phyloP scores from a whole-genome alignment of 176 grass and related monocot species.

The Leersia perrieri region DNA sequence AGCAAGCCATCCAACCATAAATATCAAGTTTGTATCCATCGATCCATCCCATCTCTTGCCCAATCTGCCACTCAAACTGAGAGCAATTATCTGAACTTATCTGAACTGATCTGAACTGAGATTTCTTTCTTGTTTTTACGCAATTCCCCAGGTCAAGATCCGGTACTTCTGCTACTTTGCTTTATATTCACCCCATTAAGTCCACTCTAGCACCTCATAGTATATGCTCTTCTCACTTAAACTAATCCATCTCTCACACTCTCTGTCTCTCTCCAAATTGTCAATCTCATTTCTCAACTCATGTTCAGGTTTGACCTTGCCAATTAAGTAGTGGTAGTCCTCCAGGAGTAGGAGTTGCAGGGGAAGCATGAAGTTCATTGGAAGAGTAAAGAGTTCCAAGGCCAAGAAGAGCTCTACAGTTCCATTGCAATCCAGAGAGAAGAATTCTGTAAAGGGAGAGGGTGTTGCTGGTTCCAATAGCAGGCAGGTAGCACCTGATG shows the following conservation, averaged over 20 bases:
- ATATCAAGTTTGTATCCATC: not conserved
- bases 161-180: slow-evolving; percentile 19
- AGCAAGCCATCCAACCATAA: not conserved
- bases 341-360: not conserved
- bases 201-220: slow-evolving; percentile 8
- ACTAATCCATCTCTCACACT: not conserved
- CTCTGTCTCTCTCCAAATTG: not conserved
- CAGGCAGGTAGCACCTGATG: slow-evolving; percentile 27
- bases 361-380: slow-evolving; percentile 28
- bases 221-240: not conserved
- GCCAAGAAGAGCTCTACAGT: slow-evolving; percentile 10
- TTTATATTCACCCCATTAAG: not conserved
- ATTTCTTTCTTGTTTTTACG: not conserved
- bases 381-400: slow-evolving; percentile 19
- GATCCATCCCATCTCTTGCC: not conserved
- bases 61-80: slow-evolving; percentile 24
- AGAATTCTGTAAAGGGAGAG: not conserved
- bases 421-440: not conserved
- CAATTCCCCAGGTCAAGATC: slow-evolving; percentile 20
- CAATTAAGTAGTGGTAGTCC: not conserved
- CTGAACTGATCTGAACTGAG: not conserved
- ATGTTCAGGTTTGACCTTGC: slow-evolving; percentile 20
- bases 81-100: not conserved
- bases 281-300: slow-evolving; percentile 6
- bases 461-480: slow-evolving; percentile 20